Base-by-base conservation (phyloP, 371 early-diverging fungal species). In the Rhizopus microsporus region DNA sequence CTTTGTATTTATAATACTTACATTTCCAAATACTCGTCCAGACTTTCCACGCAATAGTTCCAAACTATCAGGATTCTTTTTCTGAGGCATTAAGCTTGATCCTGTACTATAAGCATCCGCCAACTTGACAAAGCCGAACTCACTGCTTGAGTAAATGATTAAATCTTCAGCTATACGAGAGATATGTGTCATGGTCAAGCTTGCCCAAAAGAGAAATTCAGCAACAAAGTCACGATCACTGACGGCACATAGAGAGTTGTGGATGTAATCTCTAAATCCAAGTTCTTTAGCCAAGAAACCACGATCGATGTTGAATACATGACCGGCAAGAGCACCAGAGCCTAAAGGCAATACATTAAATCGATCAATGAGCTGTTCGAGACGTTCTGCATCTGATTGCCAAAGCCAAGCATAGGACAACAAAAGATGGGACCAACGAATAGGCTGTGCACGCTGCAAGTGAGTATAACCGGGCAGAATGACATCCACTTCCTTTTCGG, bases 381-480 rank as follows among this genome's bases (percentile, higher is more conserved):
- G 72, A 33, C 97, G 90, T 53, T 91, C 85, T 7, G 89, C 85
- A 73, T 98, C 97, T 7, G 88, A 84, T 62, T 93, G 87, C 87
- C 90, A 94, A 50, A 83, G 73, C 88, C 91, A 95, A 5, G 95
- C 97, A 68, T 95, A 90, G 49, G 87, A 83, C 35, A 96, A 71
- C 31, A 97, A 76, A 60, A 91, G 86, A 59, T 98, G 98, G 16
- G 91, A 88, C 96, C 96, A 98, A 38, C 97, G 92, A 55, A 98
- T 95, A 12, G 97, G 97, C 79, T 98, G 98, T 5, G 97, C 98
- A n/a, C 96, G 83, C 86, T 96, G 98, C 67, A 98, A 66, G 74
- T 98, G 98, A 9, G 98, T 98, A 79, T 97, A 98, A 1, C 98
- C 98, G 32, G 98, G 98, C 91, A 98, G 90, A 56, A 98, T 64